A percentile compares a stretch with the other conserved stretches of the same genome.
Evolutionary conservation across 2,329 filamentous ascomycete species (phyloP).

Genomic region (Clathrospora elynae): DNA sequence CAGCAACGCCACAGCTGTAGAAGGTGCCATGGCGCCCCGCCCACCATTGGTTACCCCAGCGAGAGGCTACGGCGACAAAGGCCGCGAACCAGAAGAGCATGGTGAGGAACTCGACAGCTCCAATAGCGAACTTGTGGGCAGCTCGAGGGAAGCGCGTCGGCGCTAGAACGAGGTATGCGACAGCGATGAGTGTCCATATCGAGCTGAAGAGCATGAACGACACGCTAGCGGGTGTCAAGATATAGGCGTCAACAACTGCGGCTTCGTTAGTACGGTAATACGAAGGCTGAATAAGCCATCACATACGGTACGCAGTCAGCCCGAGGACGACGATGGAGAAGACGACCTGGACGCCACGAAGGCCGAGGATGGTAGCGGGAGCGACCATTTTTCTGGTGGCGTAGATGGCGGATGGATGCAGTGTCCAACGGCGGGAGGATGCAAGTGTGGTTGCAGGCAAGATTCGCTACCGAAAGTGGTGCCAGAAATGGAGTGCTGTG

Average conservation of each 20-base stretch:
- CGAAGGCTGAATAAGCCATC: not conserved
- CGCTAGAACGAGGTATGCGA: constrained; percentile 72
- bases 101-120: constrained; percentile 73
- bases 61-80: constrained; percentile 75
- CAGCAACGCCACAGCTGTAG: constrained; percentile 67
- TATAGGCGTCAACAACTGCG: constrained; percentile 57
- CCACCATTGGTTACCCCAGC: constrained; percentile 62
- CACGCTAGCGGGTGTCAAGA: constrained; percentile 60
- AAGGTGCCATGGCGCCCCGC: constrained; percentile 51
- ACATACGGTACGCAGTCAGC: constrained; percentile 73
- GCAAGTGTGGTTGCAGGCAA: constrained; percentile 5
- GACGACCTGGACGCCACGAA: constrained; percentile 70
- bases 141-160: constrained; percentile 64
- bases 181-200: constrained; percentile 72
- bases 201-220: constrained; percentile 82
- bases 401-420: constrained; percentile 4
- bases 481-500: not conserved
- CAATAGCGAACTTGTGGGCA: constrained; percentile 70
- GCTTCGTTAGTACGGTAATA: constrained; percentile 7
- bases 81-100: constrained; percentile 92
- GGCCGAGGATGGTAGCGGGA: constrained; percentile 59
- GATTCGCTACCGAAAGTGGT: constrained; percentile 1
- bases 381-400: constrained; percentile 25
- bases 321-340: constrained; percentile 78
- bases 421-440: constrained; percentile 4